Conservation (phyloP, 495 filamentous ascomycete genomes). For the Daldinia vernicosa region DNA sequence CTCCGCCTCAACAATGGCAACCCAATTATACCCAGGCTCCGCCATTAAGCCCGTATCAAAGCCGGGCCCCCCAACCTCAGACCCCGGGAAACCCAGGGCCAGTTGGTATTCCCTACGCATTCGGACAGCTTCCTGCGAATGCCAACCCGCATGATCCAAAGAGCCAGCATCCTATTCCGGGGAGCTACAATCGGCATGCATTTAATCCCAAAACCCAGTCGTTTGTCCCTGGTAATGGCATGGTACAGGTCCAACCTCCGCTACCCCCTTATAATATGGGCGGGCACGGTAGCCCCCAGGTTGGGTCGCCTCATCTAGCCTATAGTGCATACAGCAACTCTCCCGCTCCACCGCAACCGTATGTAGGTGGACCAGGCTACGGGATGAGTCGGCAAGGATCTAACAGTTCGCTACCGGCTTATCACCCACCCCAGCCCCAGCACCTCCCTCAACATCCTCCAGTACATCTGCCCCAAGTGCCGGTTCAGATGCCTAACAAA, state of each 20-base stretch:
- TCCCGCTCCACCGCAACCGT: constrained; percentile 52
- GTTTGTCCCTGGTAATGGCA: constrained; percentile 74
- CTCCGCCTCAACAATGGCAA: constrained; percentile 51
- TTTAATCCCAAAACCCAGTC: constrained; percentile 94
- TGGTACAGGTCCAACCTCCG: constrained; percentile 54
- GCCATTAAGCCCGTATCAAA: constrained; percentile 40
- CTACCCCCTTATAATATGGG: constrained; percentile 45
- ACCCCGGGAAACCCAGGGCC: constrained; percentile 49
- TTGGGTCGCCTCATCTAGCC: constrained; percentile 54
- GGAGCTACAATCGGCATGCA: constrained; percentile 80
- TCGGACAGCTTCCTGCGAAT: constrained; percentile 78
- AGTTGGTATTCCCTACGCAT: constrained; percentile 69
- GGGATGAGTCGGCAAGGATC: constrained; percentile 64
- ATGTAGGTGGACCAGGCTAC: constrained; percentile 52
- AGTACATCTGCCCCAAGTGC: constrained; percentile 38
- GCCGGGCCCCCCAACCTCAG: constrained; percentile 40
- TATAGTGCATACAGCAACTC: constrained; percentile 54
- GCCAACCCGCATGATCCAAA: constrained; percentile 71
- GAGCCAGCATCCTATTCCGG: constrained; percentile 78
- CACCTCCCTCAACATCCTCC: constrained; percentile 49
- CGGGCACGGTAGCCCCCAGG: constrained; percentile 57
- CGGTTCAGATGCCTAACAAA: constrained; percentile 51
- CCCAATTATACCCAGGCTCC: constrained; percentile 47
- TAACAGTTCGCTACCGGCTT: constrained; percentile 61
- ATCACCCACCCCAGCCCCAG: constrained; percentile 46